Evolutionary conservation across 352 stramenopile genomes (phyloP).

Genomic region (Blastocystis sp.): DNA sequence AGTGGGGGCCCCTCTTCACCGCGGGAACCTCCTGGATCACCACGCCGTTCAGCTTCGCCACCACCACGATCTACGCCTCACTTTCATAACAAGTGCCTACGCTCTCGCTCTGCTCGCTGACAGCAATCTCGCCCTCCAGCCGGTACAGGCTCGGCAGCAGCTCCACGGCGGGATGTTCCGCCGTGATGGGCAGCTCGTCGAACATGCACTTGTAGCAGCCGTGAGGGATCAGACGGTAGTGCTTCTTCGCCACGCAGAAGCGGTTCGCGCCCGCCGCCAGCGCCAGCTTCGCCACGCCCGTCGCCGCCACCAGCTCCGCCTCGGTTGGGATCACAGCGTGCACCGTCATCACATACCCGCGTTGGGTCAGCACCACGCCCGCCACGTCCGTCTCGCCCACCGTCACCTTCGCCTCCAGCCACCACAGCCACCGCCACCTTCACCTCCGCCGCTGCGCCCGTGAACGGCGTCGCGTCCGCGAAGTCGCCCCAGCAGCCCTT

Average conservation of each 20-base stretch:
- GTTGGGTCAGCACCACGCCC: neutral
- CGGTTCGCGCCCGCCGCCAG: neutral
- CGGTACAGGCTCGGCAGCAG: neutral
- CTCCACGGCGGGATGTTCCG: neutral
- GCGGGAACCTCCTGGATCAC: neutral
- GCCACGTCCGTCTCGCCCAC: too few relatives aligned
- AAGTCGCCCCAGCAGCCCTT: conserved; percentile 35
- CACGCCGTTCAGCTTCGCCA: neutral
- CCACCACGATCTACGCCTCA: conserved; percentile 3
- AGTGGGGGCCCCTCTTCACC: neutral
- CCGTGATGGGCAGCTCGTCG: neutral
- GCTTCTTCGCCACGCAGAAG: neutral
- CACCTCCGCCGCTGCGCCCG: neutral
- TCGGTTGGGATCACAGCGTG: neutral
- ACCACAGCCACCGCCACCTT: neutral
- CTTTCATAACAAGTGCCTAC: neutral
- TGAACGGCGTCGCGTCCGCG: neutral
- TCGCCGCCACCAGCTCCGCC: neutral
- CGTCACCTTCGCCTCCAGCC: neutral
- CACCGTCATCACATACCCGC: conserved; percentile 1
- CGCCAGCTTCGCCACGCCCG: neutral
- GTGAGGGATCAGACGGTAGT: neutral
- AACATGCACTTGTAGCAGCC: neutral
- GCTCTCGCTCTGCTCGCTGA: neutral
- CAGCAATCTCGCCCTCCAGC: neutral